A percentile compares a stretch with the other conserved stretches of the same genome.
These are phyloP conservation scores for Pelargonium myrrhifolium DNA, from an alignment of 441 rosid species.

Conservation along the genomic window DNA sequence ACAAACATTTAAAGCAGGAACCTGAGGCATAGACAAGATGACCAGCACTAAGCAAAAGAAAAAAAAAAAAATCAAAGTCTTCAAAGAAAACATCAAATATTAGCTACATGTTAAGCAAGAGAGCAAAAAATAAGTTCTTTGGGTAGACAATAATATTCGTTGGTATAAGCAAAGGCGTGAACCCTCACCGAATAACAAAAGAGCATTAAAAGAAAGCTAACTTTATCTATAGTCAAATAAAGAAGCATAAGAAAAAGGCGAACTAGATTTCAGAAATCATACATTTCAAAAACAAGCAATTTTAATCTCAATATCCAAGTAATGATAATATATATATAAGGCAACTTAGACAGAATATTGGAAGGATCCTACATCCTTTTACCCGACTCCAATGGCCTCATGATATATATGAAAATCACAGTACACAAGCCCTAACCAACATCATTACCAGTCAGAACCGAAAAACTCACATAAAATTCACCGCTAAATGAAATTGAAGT, in stretches of 20 bases:
- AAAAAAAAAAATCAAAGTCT: background rate
- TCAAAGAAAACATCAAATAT: background rate
- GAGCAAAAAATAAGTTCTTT: background rate
- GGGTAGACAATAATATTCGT: background rate
- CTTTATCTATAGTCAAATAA: no score
- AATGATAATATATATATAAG: no score
- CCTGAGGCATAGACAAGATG: background rate
- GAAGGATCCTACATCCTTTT: background rate
- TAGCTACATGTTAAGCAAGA: background rate
- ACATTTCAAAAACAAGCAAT: no score
- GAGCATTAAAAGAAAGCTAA: background rate
- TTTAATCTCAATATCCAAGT: no score
- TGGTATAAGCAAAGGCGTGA: background rate
- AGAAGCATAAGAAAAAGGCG: no score
- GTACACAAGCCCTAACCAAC: background rate
- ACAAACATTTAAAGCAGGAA: background rate
- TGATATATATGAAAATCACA: background rate
- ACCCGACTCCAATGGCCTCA: background rate
- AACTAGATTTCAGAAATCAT: no score
- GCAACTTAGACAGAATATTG: background rate
- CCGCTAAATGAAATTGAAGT: background rate
- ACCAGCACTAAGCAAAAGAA: background rate
- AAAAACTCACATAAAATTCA: background rate
- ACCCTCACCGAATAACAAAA: background rate
- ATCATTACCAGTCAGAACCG: background rate